phyloP scores from a whole-genome alignment of 495 filamentous ascomycete species.

The Xylaria sp. region DNA sequence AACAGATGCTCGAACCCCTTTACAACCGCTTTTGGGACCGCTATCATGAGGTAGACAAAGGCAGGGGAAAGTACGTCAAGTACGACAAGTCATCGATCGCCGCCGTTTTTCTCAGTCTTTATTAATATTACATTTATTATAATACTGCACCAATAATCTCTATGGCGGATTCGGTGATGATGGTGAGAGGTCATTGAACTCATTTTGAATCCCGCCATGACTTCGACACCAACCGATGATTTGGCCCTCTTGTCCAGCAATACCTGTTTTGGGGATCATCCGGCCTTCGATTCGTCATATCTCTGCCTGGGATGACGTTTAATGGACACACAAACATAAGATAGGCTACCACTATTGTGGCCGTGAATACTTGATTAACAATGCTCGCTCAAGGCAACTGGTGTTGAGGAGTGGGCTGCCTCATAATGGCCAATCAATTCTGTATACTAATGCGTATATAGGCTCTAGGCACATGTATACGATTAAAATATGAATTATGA shows the following conservation, averaged over 20 bases:
- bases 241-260: neutral
- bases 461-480: neutral
- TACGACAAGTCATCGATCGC: conserved; percentile 81
- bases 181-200: neutral
- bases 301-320: neutral
- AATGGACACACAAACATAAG: neutral
- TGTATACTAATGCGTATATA: conserved; percentile 9
- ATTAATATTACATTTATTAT: conserved; percentile 40
- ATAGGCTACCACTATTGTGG: neutral
- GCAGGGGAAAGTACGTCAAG: conserved; percentile 95
- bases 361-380: neutral
- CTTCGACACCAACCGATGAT: neutral
- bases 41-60: conserved; percentile 97
- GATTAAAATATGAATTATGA: neutral
- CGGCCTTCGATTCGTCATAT: neutral
- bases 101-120: conserved; percentile 59
- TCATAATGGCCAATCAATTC: neutral
- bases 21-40: conserved; percentile 96
- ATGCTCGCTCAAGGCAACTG: conserved; percentile 17
- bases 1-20: conserved; percentile 88
- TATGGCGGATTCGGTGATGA: neutral
- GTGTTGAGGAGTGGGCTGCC: neutral
- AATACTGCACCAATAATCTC: neutral
- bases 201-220: neutral
- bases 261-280: neutral